Percentiles rank a stretch among this genome's conserved stretches.
Evolutionary conservation across 371 early-diverging fungal species (phyloP).

Genomic region (Homolaphlyctis polyrhiza): DNA sequence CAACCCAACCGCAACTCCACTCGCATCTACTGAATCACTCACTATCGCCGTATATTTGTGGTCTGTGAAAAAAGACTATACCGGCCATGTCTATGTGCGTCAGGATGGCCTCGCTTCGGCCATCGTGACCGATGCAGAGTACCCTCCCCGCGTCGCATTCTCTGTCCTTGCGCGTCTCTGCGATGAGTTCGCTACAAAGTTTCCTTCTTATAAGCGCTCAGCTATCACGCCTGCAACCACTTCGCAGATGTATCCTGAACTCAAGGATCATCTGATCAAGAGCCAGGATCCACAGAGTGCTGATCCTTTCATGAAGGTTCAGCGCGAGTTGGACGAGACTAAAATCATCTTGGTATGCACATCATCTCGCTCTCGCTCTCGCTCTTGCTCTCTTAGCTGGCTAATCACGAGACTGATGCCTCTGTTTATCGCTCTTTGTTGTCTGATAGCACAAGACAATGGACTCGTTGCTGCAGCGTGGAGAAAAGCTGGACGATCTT

Average conservation of each 20-base stretch:
- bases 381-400: too few relatives aligned
- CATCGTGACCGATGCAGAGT: constrained; percentile 84
- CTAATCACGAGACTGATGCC: too few relatives aligned
- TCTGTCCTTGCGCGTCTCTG: constrained; percentile 76
- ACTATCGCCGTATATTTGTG: background rate
- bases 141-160: constrained; percentile 90
- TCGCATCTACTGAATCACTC: too few relatives aligned
- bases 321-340: constrained; percentile 97
- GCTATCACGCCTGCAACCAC: constrained; percentile 30
- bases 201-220: constrained; percentile 54
- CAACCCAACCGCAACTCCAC: too few relatives aligned
- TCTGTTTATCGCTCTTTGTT: too few relatives aligned
- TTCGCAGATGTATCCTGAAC: constrained; percentile 57
- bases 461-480: constrained; percentile 91
- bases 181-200: constrained; percentile 80
- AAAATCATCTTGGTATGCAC: constrained; percentile 86
- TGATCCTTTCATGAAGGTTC: constrained; percentile 92
- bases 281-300: constrained; percentile 93
- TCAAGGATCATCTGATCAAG: constrained; percentile 65
- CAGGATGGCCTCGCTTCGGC: constrained; percentile 70
- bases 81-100: constrained; percentile 76
- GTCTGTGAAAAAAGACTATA: constrained; percentile 53
- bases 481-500: constrained; percentile 94
- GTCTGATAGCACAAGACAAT: constrained; percentile 88
- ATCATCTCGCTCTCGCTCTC: too few relatives aligned